Evolutionary conservation across 805 yeast genomes (phyloP), one percentile per base, ranked within the genome.

Genomic region (Starmerella khaoyaiensis): DNA sequence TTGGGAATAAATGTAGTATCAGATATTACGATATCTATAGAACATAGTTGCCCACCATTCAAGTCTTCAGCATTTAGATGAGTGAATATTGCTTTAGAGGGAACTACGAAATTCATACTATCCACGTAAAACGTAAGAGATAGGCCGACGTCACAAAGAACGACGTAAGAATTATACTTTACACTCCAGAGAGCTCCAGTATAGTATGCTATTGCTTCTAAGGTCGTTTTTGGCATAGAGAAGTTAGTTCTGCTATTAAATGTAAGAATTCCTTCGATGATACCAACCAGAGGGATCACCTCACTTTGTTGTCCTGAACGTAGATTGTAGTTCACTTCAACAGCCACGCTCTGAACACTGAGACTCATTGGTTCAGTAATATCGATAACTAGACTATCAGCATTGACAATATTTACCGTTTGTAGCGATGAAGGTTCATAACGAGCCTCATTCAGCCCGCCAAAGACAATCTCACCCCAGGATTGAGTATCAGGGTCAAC

Each of bases 371-470:
- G 43, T 23, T 41, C 45, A 6, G 5, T 6, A 15, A 41, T 12
- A 17, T n/a, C 21, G 12, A 27, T 25, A 10, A 16, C 31, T 3
- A 4, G 4, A 24, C 29, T 43, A 14, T 28, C 17, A 12, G 14
- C 18, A 26, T 24, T 35, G 8, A 33, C 33, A 9, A 42, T 38
- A 12, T 39, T 40, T 15, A 36, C 20, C 9, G 37, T 8, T 5
- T 12, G 21, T 15, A 36, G 30, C 10, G 35, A 11, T 2, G 31
- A 36, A 4, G 35, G 24, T 4, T 22, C 22, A 30, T 31, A 43
- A 26, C 25, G 36, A 11, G 33, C 6, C 26, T 33, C 25, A 21
- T 45, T 46, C 7, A 41, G 16, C 18, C 44, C 48, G 5, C 48
- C 48, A n/a, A 45, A 27, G 3, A 27, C 22, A 4, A 45, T 16